Base-by-base conservation (phyloP, 371 early-diverging fungal species). In the Apophysomyces variabilis region DNA sequence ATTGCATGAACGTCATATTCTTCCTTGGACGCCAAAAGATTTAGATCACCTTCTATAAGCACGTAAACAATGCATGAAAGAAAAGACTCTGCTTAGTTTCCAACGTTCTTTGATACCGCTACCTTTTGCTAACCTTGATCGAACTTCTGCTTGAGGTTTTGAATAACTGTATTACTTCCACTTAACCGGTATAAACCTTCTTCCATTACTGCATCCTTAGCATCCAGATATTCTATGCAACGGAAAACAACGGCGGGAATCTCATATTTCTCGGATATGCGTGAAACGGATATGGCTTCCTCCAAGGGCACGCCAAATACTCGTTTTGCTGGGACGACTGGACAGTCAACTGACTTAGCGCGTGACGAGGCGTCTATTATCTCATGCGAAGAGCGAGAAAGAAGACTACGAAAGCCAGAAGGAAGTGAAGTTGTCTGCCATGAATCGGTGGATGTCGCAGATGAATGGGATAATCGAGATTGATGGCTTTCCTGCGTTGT, bases 141-240 rank as follows among this genome's bases (percentile, higher is more conserved):
- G 70, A 95, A 95, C 60, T 79, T 72, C 37, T 80, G 80, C 67
- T 85, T 85, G n/a, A 95, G 73, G 16, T 60, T 46, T 21, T 84
- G 78, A 39, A 95, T 89, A 32, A 81, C 79, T 35, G 75, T 64
- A 4, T 87, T 74, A 54, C 87, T 85, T 6, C 95, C 95, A 32
- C 89, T 89, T 46, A 92, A 74, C 0, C 95, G 85, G 74, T 95
- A 95, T 11, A 95, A 87, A 1, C 95, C 95, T 77, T 95, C 95
- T 68, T 95, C 95, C 36, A 84, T 66, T 8, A 75, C 76, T 8
- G 90, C 93, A 50, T 86, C 78, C 60, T 87, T 89, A 12, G 84
- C 81, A 61, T 95, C 93, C 36, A 95, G 75, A 61, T 89, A 95
- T 73, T 93, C 94, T 58, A 95, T 90, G 62, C 94, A 93, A 4